phyloP scores from a whole-genome alignment of 202 grass and related monocot species.

The Saccharum hybrid region DNA sequence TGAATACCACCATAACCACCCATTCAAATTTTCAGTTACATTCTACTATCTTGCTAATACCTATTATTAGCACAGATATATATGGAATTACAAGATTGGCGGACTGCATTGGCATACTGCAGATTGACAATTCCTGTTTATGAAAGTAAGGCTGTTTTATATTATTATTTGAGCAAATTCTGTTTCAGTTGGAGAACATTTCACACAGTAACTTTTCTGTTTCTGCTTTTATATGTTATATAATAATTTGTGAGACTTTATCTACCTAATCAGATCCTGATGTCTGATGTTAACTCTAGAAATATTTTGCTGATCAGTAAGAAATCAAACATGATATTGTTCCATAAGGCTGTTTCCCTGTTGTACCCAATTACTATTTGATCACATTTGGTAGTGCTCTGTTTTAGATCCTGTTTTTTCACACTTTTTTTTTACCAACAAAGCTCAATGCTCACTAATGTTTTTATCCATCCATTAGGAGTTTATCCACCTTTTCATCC shows the following conservation, averaged over 20 bases:
- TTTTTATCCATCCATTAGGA: too few species aligned
- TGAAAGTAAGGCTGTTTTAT: constrained; percentile 64
- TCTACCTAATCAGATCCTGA: constrained; percentile 18
- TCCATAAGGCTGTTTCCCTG: too few species aligned
- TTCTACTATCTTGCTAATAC: background rate
- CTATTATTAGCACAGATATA: constrained; percentile 56
- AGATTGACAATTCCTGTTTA: constrained; percentile 84
- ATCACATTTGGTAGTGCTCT: too few species aligned
- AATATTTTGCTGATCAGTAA: background rate
- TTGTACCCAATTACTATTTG: too few species aligned
- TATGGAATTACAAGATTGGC: constrained; percentile 87
- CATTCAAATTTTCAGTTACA: background rate
- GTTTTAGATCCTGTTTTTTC: too few species aligned
- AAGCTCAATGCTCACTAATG: too few species aligned
- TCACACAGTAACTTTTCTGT: background rate
- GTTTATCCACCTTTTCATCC: too few species aligned
- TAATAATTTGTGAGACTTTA: constrained; percentile 13
- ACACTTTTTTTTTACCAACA: too few species aligned
- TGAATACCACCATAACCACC: background rate
- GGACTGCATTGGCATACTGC: constrained; percentile 72
- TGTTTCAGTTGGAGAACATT: constrained; percentile 37
- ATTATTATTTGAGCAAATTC: constrained; percentile 18
- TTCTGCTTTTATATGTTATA: background rate
- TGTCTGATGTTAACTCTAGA: constrained; percentile 16
- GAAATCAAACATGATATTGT: too few species aligned